Evolutionary conservation across 2,329 filamentous ascomycete species (phyloP), one percentile per base, ranked within the genome.

Genomic region (Monilinia vaccinii-corymbosi): DNA sequence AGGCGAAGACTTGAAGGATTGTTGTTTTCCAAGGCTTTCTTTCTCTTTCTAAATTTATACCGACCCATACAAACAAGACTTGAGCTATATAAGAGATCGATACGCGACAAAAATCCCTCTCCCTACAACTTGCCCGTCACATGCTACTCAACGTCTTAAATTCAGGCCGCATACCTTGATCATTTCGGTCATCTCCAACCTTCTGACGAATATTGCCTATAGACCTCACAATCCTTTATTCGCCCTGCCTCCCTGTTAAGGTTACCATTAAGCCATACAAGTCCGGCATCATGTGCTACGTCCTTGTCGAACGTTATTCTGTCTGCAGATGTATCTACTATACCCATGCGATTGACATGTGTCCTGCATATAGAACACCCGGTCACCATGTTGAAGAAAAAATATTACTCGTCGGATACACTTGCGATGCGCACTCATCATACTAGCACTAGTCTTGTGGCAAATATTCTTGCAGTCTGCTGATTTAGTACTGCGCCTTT

Each of bases 311-410:
- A 72, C 79, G 83, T 63, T 89, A 85, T 73, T 81, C 85, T n/a
- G 85, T 85, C 60, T 89, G 86, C 75, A 78, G 82, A 66, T 89
- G 86, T 70, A 74, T 87, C 62, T 88, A 89, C 74, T 82, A 87
- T 75, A 77, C 80, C 65, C 86, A 89, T 71, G 79, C 81, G 44
- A 77, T 89, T 65, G 86, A 89, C 67, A 85, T 83, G 64, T 89
- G 86, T 69, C 75, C 80, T 44, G 77, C 79, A 52, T 83, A 84
- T 69, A 82, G 82, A 58, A 82, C 83, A 65, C 78, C 79, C 62
- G 83, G 83, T 40, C 86, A 89, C 67, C 64, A 65, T 18, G 76
- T 86, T 36, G 81, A 84, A 67, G 85, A 88, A 70, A 85, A 83
- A 72, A 85, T 81, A 0, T 79, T 89, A 7, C 76, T 87, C n/a